A percentile compares a stretch with the other conserved stretches of the same genome.
Conservation (phyloP, 1,284 basidiomycete genomes). For the Ceratorhiza oryzae-sativae region DNA sequence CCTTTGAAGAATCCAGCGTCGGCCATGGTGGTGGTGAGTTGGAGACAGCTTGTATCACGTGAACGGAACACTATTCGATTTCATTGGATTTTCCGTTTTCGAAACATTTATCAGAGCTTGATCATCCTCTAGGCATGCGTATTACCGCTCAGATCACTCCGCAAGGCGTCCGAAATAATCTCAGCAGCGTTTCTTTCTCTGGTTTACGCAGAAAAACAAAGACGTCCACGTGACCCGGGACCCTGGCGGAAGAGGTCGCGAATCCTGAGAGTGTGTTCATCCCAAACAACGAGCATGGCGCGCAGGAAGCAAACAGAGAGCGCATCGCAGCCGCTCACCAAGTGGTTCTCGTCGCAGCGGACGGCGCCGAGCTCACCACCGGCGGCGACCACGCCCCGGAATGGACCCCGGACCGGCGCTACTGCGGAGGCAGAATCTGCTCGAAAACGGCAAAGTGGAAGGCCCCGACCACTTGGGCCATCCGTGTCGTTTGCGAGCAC, state of each 20-base stretch:
- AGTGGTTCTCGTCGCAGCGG: constrained; percentile 8
- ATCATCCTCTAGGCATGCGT: neutral
- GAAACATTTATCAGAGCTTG: neutral
- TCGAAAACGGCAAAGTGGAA: constrained; percentile 5
- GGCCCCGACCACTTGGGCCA: neutral
- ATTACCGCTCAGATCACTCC: no score
- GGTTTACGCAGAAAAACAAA: neutral
- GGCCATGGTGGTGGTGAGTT: constrained; percentile 13
- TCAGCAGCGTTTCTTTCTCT: neutral
- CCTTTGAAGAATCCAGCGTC: constrained; percentile 82
- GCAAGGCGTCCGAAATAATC: no score
- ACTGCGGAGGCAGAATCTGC: constrained; percentile 2
- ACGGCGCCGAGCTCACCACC: neutral
- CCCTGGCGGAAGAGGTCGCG: neutral
- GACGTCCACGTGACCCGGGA: neutral
- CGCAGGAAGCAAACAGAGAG: constrained; percentile 19
- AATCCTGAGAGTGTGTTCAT: neutral
- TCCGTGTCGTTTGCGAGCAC: constrained; percentile 22
- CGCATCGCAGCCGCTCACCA: constrained; percentile 5
- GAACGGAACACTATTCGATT: neutral
- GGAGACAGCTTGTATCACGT: neutral
- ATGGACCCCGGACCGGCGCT: neutral
- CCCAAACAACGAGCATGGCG: constrained; percentile 10
- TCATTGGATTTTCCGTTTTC: neutral
- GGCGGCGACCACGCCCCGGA: neutral